phyloP scores from a whole-genome alignment of 2,329 filamentous ascomycete genomes.

The Dothistroma pini region DNA sequence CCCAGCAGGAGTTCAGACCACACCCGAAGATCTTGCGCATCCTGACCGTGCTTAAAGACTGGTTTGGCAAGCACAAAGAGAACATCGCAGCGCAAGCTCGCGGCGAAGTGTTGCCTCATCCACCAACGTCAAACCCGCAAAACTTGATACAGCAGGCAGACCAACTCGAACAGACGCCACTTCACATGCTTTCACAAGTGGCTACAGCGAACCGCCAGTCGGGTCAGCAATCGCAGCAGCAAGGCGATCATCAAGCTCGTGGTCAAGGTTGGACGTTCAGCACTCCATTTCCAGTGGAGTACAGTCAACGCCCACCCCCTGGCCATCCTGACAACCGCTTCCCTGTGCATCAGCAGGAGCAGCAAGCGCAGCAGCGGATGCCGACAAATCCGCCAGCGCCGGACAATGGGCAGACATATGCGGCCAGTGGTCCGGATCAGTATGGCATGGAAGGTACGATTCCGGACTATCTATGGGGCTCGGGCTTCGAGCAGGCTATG shows the following conservation, averaged over 20 bases:
- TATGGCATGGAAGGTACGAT: slow-evolving; percentile 13
- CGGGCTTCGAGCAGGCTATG: slow-evolving; percentile 37
- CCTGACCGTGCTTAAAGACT: slow-evolving; percentile 43
- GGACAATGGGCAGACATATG: slow-evolving; percentile 5
- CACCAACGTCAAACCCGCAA: slow-evolving; percentile 10
- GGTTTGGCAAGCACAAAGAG: slow-evolving; percentile 40
- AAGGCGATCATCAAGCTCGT: slow-evolving; percentile 6
- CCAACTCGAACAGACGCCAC: slow-evolving; percentile 6
- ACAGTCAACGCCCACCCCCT: slow-evolving; percentile 12
- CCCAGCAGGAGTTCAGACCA: slow-evolving; percentile 32
- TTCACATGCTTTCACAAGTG: slow-evolving; percentile 28
- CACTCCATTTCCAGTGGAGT: slow-evolving; percentile 22
- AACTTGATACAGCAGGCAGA: slow-evolving; percentile 5
- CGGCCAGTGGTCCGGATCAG: slow-evolving; percentile 2
- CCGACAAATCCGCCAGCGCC: slow-evolving; percentile 8
- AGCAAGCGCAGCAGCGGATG: slow-evolving; percentile 8
- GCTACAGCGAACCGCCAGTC: slow-evolving; percentile 21
- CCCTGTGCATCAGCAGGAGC: slow-evolving; percentile 9
- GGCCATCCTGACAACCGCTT: slow-evolving; percentile 19
- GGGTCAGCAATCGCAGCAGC: slow-evolving; percentile 13
- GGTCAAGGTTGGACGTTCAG: slow-evolving; percentile 24
- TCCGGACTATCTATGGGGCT: slow-evolving; percentile 32
- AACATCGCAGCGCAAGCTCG: slow-evolving; percentile 23
- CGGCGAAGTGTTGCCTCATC: slow-evolving; percentile 17
- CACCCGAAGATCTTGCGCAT: slow-evolving; percentile 49